Conservation (phyloP, 1,284 basidiomycete genomes). For the Hortiboletus rubellus region DNA sequence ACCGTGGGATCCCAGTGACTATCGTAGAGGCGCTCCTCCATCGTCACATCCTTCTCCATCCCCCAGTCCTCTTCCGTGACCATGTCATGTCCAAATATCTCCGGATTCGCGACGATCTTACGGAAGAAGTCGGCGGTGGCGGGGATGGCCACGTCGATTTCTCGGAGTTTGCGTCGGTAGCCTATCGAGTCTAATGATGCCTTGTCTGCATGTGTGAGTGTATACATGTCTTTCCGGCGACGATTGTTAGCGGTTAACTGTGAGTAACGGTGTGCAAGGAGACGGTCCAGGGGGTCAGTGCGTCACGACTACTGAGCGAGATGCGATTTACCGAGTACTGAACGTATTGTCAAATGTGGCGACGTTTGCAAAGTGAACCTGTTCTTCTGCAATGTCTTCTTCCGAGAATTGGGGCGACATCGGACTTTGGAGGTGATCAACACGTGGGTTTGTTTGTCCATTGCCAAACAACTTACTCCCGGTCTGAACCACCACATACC, state of each 20-base stretch:
- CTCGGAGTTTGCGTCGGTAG: constrained; percentile 66
- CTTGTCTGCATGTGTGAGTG: constrained; percentile 59
- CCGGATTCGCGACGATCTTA: constrained; percentile 65
- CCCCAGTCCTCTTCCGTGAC: constrained; percentile 29
- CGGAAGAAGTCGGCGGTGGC: constrained; percentile 68
- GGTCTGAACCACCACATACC: no score
- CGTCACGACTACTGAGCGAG: background rate
- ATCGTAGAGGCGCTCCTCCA: constrained; percentile 6
- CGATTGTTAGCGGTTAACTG: constrained; percentile 72
- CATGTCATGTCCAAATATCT: constrained; percentile 68
- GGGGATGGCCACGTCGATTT: constrained; percentile 40
- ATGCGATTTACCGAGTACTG: constrained; percentile 53
- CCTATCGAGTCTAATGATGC: constrained; percentile 58
- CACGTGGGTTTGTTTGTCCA: constrained; percentile 26
- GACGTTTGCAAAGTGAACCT: constrained; percentile 63
- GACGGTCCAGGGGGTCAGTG: background rate
- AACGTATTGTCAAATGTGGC: constrained; percentile 64
- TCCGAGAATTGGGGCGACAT: constrained; percentile 11
- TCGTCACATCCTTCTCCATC: constrained; percentile 53
- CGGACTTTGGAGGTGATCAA: no score
- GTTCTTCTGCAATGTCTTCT: constrained; percentile 47
- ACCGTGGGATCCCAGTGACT: background rate
- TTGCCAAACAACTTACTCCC: constrained; percentile 25
- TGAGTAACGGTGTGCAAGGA: no score
- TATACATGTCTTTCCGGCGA: constrained; percentile 69